Conservation (phyloP, 2,329 filamentous ascomycete genomes). For the Colletotrichum theobromicola region DNA sequence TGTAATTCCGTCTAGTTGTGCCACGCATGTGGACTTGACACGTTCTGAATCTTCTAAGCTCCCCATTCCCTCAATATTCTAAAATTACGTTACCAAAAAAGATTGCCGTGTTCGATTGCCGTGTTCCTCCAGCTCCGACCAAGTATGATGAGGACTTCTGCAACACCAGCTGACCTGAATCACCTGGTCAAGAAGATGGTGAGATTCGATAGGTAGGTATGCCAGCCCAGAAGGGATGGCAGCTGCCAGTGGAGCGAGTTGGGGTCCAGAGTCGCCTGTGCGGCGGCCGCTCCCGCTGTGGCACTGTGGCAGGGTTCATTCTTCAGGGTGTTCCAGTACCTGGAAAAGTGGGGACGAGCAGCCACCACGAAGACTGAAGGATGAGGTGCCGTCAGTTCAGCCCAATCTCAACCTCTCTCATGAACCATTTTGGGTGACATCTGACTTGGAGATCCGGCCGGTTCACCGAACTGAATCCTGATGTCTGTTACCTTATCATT, state of each 20-base stretch:
- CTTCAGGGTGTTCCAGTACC: background rate
- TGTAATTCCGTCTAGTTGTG: background rate
- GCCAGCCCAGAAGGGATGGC: background rate
- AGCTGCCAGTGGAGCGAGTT: background rate
- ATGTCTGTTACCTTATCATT: background rate
- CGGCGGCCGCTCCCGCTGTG: background rate
- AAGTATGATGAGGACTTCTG: background rate
- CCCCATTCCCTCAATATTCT: background rate
- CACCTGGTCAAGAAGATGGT: background rate
- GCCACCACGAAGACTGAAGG: background rate
- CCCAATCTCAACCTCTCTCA: background rate
- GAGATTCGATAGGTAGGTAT: background rate
- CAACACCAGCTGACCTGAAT: background rate
- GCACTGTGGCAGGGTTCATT: constrained; percentile 12
- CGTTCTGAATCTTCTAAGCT: background rate
- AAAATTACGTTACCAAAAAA: background rate
- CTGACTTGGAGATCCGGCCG: background rate
- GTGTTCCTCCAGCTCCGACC: background rate
- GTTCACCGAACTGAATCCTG: background rate
- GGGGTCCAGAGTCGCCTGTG: background rate
- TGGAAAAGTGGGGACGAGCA: background rate
- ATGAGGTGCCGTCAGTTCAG: background rate
- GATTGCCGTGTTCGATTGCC: background rate
- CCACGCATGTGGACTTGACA: background rate
- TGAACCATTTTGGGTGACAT: background rate